Evolutionary conservation across 2,329 filamentous ascomycete genomes (phyloP), one percentile per base, ranked within the genome.

Genomic region (Aaosphaeria pasadenensis): DNA sequence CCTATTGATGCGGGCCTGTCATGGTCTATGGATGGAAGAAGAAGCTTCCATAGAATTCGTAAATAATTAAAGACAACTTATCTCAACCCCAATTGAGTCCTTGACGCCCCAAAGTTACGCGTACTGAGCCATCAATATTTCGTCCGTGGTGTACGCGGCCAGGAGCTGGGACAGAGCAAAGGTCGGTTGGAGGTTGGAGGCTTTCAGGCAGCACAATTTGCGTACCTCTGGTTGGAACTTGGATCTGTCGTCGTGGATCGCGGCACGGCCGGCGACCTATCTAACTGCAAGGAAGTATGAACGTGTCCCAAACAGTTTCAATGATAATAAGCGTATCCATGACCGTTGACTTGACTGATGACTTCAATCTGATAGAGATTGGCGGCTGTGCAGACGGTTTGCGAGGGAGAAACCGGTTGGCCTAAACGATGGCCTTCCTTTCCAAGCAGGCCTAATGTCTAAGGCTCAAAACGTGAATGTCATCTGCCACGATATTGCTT

Each of bases 141-240:
- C 17, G 17, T 24, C 17, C 17, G 17, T 24, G 17, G 17, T 24
- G 17, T 24, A 24, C 17, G 17, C 17, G 17, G 17, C 17, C 17
- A 24, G 17, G 17, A 24, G 17, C 17, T 24, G 17, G 17, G 17
- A 24, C 17, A 24, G 17, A 24, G 17, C 17, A 24, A 24, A 24
- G 17, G 17, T 24, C 17, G 17, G 17, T 24, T 39, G 48, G 54
- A 41, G 48, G 47, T 41, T 53, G 45, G 50, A 58, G 60, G 55
- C 53, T 56, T 42, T 48, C 51, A 69, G 64, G 64, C 64, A 69
- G 49, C 59, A 58, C 46, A 51, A 62, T 67, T 67, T 42, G 48
- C 52, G 44, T 28, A 11, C 40, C 9, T 55, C 42, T 53, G 51
- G 59, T 63, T 67, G 62, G 64, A 55, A 51, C 17, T 49, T 53